These are phyloP conservation scores for Cladophialophora psammophila DNA, from an alignment of 2,329 filamentous ascomycete genomes.

Conservation along the genomic window DNA sequence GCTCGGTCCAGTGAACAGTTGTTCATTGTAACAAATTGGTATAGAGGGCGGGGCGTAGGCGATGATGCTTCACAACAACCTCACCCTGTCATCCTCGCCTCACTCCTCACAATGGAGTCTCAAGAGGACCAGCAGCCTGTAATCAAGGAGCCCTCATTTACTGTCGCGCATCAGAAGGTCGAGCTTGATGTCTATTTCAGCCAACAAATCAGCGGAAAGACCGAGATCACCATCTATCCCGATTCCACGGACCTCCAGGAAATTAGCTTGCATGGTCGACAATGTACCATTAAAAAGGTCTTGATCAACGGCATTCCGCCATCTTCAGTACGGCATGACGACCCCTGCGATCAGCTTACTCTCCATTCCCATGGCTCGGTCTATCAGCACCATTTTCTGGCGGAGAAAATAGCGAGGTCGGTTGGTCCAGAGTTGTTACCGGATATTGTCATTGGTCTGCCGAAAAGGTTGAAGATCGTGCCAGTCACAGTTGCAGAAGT, in stretches of 20 bases:
- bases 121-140: constrained; percentile 17
- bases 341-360: constrained; percentile 48
- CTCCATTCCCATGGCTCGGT: constrained; percentile 60
- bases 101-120: constrained; percentile 16
- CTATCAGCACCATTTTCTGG: constrained; percentile 78
- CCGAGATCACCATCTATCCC: constrained; percentile 80
- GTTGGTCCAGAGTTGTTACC: constrained; percentile 60
- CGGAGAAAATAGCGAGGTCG: constrained; percentile 65
- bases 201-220: constrained; percentile 76
- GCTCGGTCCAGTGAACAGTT: neutral
- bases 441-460: constrained; percentile 66
- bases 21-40: neutral
- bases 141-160: constrained; percentile 21
- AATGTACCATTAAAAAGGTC: constrained; percentile 64
- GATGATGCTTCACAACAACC: constrained; percentile 4
- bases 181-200: constrained; percentile 89
- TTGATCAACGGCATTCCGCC: constrained; percentile 54
- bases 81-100: constrained; percentile 5
- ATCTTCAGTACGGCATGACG: constrained; percentile 48
- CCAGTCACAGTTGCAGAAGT: constrained; percentile 68
- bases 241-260: constrained; percentile 61
- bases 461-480: constrained; percentile 50
- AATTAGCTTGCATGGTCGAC: constrained; percentile 68
- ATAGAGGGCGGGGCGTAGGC: neutral
- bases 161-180: constrained; percentile 81